Conservation (phyloP, 768 basidiomycete genomes). For the Naganishia antarctica region DNA sequence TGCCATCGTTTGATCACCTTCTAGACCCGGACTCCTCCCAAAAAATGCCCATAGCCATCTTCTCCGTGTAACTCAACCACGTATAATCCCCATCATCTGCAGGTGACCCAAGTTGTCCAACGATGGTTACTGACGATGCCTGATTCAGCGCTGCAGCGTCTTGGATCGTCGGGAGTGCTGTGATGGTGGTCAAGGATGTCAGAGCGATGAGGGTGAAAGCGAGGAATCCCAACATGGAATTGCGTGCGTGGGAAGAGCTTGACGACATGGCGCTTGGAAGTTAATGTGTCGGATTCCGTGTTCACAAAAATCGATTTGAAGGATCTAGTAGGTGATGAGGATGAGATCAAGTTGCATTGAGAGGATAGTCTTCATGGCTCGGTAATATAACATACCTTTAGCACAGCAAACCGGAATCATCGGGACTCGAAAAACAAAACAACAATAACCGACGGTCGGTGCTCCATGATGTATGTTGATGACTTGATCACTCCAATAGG, state of each 20-base stretch:
- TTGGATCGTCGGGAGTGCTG: neutral
- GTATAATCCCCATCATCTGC: constrained; percentile 3
- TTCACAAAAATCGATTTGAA: no score
- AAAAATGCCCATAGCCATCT: constrained; percentile 11
- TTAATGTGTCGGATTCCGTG: no score
- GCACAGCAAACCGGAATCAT: constrained; percentile 1
- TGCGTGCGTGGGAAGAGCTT: neutral
- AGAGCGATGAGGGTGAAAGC: neutral
- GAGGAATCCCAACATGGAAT: neutral
- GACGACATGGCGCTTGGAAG: neutral
- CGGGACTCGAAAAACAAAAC: constrained; percentile 2
- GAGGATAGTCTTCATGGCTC: no score
- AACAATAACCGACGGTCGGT: neutral
- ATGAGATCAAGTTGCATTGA: no score
- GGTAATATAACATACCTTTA: neutral
- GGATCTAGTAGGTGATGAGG: no score
- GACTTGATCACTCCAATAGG: no score
- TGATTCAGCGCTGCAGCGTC: neutral
- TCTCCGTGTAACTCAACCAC: constrained; percentile 4
- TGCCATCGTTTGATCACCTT: no score
- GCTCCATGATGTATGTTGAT: neutral
- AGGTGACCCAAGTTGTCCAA: neutral
- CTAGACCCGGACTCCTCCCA: constrained; percentile 3
- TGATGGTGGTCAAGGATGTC: neutral
- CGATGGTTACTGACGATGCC: neutral